These are phyloP conservation scores for Gnetum montanum DNA, from an alignment of 75 land plant species.

Conservation along the genomic window DNA sequence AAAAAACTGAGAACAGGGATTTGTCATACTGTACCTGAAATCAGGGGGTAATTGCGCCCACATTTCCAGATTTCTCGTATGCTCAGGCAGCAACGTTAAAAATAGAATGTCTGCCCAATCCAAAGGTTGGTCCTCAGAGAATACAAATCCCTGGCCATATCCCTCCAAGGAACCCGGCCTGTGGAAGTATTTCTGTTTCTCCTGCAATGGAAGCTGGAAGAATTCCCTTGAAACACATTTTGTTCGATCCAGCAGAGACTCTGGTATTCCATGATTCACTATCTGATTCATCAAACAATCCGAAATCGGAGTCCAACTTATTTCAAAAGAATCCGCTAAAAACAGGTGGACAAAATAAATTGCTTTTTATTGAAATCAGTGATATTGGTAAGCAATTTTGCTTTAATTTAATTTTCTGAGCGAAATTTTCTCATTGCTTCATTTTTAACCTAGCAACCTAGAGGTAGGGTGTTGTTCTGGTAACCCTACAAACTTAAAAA, in stretches of 20 bases:
- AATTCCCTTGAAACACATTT: constrained; percentile 8
- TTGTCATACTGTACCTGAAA: constrained; percentile 16
- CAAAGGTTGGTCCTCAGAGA: constrained; percentile 19
- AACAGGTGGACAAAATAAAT: too few species aligned
- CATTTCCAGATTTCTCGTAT: constrained; percentile 2
- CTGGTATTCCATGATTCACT: constrained; percentile 39
- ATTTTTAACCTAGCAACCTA: too few species aligned
- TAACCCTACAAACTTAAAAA: too few species aligned
- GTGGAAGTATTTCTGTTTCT: constrained; percentile 8
- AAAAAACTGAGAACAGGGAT: background rate
- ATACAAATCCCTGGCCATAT: constrained; percentile 27
- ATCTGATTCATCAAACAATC: too few species aligned
- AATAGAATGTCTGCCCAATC: constrained; percentile 27
- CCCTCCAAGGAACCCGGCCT: constrained; percentile 18
- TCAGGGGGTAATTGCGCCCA: constrained; percentile 11
- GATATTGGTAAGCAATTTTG: too few species aligned
- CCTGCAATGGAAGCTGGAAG: constrained; percentile 21
- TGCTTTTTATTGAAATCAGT: too few species aligned
- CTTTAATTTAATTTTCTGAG: too few species aligned
- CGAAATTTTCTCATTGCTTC: too few species aligned
- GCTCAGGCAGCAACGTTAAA: background rate
- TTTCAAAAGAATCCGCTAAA: too few species aligned
- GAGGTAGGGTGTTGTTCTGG: too few species aligned
- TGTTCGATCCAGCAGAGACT: constrained; percentile 6
- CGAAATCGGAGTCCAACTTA: too few species aligned